Base-by-base conservation (phyloP, 805 yeast species). In the Metschnikowia proteae region DNA sequence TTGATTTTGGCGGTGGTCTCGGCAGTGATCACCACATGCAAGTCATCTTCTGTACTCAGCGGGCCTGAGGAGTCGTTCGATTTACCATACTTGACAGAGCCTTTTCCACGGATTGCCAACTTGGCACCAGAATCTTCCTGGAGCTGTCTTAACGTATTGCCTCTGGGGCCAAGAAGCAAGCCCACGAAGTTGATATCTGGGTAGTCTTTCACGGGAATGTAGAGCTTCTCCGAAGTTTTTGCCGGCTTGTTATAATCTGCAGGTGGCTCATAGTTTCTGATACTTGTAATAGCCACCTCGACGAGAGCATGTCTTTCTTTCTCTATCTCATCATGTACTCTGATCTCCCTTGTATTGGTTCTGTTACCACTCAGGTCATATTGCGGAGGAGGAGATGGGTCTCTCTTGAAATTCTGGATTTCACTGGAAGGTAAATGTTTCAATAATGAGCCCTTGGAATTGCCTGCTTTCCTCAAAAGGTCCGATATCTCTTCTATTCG, bases 111-210 rank as follows among this genome's bases (percentile, higher is more conserved):
- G 43, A 94, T 87, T 3, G 91, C 95, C 50, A 94, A 85, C 55
- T 78, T 81, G 13, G 98, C 97, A 1, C 96, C 96, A 35, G 96
- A 84, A 43, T 85, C 83, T 28, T 80, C 83, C 62, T 92, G 96
- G 66, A 95, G 69, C 57, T 81, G 80, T 51, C 87, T 80, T 58
- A 92, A 68, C 0, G 97, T 92, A 58, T 86, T 85, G 25, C 98
- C 99, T 73, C 99, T 83, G 30, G 99, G 99, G 0, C 99, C 99
- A 43, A 94, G 67, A 22, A 94, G 68, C 45, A 86, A 74, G 0
- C 99, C 99, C 46, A 94, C 87, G 62, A 92, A 92, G 67, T 94
- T 94, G 57, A 94, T 84, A 44, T 86, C 92, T 0, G 98, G 97
- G 68, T 89, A 84, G 51, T 88, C 92, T 35, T 82, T 78, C 3